These are phyloP conservation scores for Mallotus repandus DNA, from an alignment of 441 rosid genomes.

Conservation along the genomic window DNA sequence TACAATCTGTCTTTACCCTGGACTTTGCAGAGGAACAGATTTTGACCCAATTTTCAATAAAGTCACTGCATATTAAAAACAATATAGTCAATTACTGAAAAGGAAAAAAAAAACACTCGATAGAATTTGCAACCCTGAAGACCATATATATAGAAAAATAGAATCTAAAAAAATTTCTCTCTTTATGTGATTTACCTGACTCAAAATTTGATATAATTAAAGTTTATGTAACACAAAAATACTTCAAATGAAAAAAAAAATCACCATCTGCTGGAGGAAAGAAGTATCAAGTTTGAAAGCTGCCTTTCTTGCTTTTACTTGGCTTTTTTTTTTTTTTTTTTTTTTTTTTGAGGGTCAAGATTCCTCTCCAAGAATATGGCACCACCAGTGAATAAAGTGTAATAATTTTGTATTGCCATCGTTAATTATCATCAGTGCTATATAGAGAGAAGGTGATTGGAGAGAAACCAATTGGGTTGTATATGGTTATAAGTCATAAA, in stretches of 20 bases:
- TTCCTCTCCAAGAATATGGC: slow-evolving; percentile 32
- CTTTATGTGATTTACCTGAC: no score
- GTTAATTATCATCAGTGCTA: not conserved
- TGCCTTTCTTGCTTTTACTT: slow-evolving; percentile 12
- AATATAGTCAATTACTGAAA: not conserved
- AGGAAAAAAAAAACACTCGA: not conserved
- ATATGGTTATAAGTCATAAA: not conserved
- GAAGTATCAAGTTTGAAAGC: not conserved
- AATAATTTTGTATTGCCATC: not conserved
- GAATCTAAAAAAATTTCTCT: no score
- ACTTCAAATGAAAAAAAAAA: no score
- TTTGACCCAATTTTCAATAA: slow-evolving; percentile 85
- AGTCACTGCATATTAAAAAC: slow-evolving; percentile 54
- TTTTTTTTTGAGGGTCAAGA: slow-evolving; percentile 3
- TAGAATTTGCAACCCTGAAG: not conserved
- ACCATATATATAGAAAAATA: not conserved
- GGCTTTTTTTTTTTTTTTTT: not conserved
- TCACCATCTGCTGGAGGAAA: no score
- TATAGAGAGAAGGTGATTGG: slow-evolving; percentile 8
- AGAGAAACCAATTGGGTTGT: slow-evolving; percentile 1
- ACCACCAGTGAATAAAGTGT: slow-evolving; percentile 3
- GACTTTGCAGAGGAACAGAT: slow-evolving; percentile 69
- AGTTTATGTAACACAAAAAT: no score
- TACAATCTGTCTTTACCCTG: slow-evolving; percentile 55
- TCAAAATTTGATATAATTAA: no score